These are phyloP conservation scores for Solanum ahanhuiri DNA, from an alignment of 257 asterid species.

Conservation along the genomic window DNA sequence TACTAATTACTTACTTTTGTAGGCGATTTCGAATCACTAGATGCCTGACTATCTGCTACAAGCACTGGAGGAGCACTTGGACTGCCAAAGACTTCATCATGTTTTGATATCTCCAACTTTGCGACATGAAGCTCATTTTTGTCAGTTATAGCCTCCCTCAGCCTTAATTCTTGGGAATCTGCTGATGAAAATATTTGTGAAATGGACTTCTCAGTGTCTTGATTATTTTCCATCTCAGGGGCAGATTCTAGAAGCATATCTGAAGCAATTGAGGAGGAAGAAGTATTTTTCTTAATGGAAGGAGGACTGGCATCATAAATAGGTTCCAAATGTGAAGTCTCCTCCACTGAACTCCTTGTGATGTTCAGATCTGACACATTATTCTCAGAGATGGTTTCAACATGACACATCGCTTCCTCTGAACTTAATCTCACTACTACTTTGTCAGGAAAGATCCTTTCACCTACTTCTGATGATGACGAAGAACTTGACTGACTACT, in stretches of 20 bases:
- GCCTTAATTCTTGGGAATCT: conserved; percentile 11
- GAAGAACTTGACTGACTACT: conserved; percentile 48
- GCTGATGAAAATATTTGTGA: conserved; percentile 6
- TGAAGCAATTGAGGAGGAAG: conserved; percentile 39
- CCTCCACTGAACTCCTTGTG: conserved; percentile 5
- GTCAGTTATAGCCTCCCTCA: conserved; percentile 4
- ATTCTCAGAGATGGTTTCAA: conserved; percentile 19
- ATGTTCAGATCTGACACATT: conserved; percentile 16
- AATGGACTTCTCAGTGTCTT: conserved; percentile 11
- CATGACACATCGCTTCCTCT: conserved; percentile 13
- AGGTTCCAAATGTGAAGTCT: conserved; percentile 7
- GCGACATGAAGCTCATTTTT: conserved; percentile 10
- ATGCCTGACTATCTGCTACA: conserved; percentile 1
- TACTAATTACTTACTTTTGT: not conserved
- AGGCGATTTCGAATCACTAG: conserved; percentile 6
- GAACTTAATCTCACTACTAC: conserved; percentile 23
- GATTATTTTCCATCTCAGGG: conserved; percentile 1
- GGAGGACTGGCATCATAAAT: conserved; percentile 5
- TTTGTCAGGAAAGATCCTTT: conserved; percentile 13
- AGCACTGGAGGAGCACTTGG: conserved; percentile 10
- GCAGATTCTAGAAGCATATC: conserved; percentile 35
- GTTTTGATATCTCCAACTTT: conserved; percentile 11
- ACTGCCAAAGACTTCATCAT: conserved; percentile 9
- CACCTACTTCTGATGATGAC: conserved; percentile 47
- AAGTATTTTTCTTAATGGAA: conserved; percentile 11